Evolutionary conservation across 306 rosid genomes (phyloP), one percentile per base, ranked within the genome.

Genomic region (Cicer bijugum): DNA sequence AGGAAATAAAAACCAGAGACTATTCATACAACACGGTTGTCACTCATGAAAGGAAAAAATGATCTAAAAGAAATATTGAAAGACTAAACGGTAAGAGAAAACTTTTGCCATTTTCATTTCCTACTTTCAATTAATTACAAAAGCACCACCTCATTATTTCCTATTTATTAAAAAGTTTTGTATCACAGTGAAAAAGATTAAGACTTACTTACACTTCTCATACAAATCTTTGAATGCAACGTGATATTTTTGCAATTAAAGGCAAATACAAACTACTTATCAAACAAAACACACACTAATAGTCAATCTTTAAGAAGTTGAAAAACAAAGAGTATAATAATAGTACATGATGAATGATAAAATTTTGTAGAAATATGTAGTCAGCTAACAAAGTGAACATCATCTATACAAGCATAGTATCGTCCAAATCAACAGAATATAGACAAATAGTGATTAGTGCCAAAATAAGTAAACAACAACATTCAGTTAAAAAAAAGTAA

Each of bases 371-470:
- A 2, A 72, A 63, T 10, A 78, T 6, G 37, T 16, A 4, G 15
- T 53, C 6, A 37, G 37, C 62, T 38, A 79, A 38, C 78, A 56
- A 70, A 50, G 33, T 12, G 50, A 17, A 53, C 0, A 64, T 55
- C 40, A 44, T 42, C 55, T 35, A 2, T 23, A 57, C 65, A 38
- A 57, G 61, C 64, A 57, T 16, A 39, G 63, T 67, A 23, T 58
- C 0, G 42, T 66, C 75, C 56, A 72, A 79, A 79, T n/a, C 64
- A 66, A 37, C 38, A 11, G 53, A 40, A 38, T 46, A 46, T 50
- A 65, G 33, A 57, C 71, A 66, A 74, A 57, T 6, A 73, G 23
- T 9, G 42, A 47, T 72, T 65, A 72, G 60, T 53, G 53, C 62
- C 60, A 43, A 63, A 72, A 37, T 11, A 37, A 33, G 39, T 35